Base-by-base conservation (phyloP, 1,284 basidiomycete genomes). In the Pseudozyma thailandica region DNA sequence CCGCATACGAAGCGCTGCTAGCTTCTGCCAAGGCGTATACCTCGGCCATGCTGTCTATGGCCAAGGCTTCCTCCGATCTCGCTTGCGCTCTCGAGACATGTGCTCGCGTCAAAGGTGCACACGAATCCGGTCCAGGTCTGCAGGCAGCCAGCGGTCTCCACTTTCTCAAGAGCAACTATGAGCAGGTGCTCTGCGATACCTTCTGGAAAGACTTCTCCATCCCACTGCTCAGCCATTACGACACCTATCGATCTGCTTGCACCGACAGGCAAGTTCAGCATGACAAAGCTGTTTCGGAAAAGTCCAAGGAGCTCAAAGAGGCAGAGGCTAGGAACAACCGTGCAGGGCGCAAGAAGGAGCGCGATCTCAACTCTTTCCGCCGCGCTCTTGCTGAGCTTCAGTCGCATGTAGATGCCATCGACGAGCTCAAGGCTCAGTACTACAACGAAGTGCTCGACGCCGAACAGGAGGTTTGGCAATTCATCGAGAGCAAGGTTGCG, bases 401-500 rank as follows among this genome's bases (percentile, higher is more conserved):
- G 78, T 87, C 88, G 37, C 93, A 95, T 83, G 93, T 97, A 0
- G 91, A 93, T 74, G 91, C 91, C 53, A 85, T 94, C 16, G 92
- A 94, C 81, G 89, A 89, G 65, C 85, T 93, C 65, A 93, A 93
- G 79, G 87, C 85, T 4, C 86, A 87, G 10, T 92, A 94, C 84
- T 94, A 94, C 80, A 88, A 84, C 70, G 91, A 94, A 74, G 93
- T 95, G 52, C 85, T 94, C 51, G 92, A 93, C 58, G 92, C 93
- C 71, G 94, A 97, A 84, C 92, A 95, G 76, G 90, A 94, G 84
- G 89, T 92, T 6, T 97, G 94, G 94, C 89, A 93, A 75, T 89
- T 89, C 15, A 91, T 96, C 12, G 89, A 94, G 78, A 88, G 48
- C 45, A 82, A 81, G 38, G 79, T 82, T 3, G 65, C 75, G 10